Evolutionary conservation across 2,329 filamentous ascomycete genomes (phyloP).

Genomic region (Aspergillus pseudoviridinutans): DNA sequence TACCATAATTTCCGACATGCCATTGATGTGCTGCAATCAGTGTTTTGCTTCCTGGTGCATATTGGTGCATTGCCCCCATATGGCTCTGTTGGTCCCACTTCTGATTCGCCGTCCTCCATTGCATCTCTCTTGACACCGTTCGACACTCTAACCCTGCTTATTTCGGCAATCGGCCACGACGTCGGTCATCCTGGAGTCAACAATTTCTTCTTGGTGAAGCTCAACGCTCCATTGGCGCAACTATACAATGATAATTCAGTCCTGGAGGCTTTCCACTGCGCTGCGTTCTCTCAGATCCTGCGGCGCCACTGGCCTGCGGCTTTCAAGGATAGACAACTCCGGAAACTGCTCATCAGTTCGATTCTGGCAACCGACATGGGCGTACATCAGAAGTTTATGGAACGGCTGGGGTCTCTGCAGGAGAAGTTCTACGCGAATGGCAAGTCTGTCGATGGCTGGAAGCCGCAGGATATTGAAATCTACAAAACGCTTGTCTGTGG

Average conservation of each 20-base stretch:
- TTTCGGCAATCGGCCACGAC: constrained; percentile 96
- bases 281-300: constrained; percentile 92
- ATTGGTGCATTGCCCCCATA: constrained; percentile 73
- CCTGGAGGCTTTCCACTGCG: constrained; percentile 94
- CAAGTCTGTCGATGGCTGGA: constrained; percentile 66
- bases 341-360: constrained; percentile 92
- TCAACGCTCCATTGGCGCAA: constrained; percentile 89
- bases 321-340: constrained; percentile 74
- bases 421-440: constrained; percentile 67
- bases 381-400: constrained; percentile 95
- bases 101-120: constrained; percentile 56
- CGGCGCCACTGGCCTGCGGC: constrained; percentile 84
- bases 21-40: constrained; percentile 89
- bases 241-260: constrained; percentile 97
- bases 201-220: constrained; percentile 88
- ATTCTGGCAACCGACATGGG: constrained; percentile 98
- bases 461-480: constrained; percentile 68
- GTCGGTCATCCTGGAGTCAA: constrained; percentile 97
- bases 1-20: constrained; percentile 99
- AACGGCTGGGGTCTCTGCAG: constrained; percentile 74
- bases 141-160: constrained; percentile 81
- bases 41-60: constrained; percentile 82
- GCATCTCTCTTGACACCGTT: constrained; percentile 76
- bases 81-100: constrained; percentile 38
- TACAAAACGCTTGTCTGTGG: constrained; percentile 80